phyloP scores from a whole-genome alignment of 345 rosid genomes.

The Clausena lansium region DNA sequence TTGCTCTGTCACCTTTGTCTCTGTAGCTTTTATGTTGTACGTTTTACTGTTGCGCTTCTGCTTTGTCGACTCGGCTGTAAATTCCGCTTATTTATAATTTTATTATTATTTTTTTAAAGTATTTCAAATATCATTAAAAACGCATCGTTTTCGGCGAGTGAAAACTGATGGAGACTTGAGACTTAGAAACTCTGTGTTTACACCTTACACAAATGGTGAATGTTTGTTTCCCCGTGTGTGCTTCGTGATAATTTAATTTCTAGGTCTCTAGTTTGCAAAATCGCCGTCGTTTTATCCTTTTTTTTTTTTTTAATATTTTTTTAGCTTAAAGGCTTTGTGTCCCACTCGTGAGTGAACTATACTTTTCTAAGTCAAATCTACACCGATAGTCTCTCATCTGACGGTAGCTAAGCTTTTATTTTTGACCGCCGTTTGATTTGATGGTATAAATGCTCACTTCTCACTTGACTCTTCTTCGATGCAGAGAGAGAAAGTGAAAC shows the following conservation, averaged over 20 bases:
- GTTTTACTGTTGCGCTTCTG: constrained; percentile 16
- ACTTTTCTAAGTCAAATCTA: constrained; percentile 30
- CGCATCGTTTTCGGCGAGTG: not conserved
- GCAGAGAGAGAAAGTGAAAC: constrained; percentile 21
- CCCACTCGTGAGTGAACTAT: constrained; percentile 24
- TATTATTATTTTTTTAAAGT: not conserved
- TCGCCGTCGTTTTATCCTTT: constrained; percentile 37
- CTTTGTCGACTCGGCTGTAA: constrained; percentile 30
- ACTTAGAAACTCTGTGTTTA: constrained; percentile 11
- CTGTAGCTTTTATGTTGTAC: not conserved
- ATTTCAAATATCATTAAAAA: not conserved
- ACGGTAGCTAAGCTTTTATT: constrained; percentile 16
- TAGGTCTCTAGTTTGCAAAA: constrained; percentile 11
- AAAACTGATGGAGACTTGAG: constrained; percentile 10
- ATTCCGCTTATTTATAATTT: constrained; percentile 2
- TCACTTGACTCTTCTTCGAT: constrained; percentile 8
- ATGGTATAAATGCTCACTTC: constrained; percentile 10
- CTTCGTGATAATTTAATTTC: too few species aligned
- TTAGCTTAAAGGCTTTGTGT: constrained; percentile 1
- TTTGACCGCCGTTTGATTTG: not conserved
- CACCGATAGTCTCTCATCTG: constrained; percentile 26
- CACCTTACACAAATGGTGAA: not conserved
- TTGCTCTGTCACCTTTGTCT: constrained; percentile 39
- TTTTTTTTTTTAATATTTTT: too few species aligned
- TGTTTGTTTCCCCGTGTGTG: not conserved